Conservation (phyloP, 768 basidiomycete species). For the Multifurca ochricompacta region DNA sequence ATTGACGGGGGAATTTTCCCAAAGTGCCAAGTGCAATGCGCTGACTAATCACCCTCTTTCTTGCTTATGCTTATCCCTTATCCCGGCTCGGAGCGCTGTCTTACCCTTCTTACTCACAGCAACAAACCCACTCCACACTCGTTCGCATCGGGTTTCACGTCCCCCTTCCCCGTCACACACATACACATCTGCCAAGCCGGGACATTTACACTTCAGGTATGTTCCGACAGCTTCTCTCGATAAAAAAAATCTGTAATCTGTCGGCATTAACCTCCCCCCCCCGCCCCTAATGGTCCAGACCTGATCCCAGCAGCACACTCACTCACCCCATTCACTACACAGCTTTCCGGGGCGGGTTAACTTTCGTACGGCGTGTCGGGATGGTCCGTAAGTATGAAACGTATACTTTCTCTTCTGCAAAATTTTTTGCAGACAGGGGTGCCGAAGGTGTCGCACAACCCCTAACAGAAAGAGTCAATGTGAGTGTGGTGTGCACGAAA, state of each 20-base stretch:
- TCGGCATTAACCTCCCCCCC: too few relatives aligned
- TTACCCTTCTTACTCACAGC: too few relatives aligned
- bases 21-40: too few relatives aligned
- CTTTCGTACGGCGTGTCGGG: neutral
- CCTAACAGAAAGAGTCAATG: constrained; percentile 72
- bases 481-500: constrained; percentile 32
- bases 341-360: neutral
- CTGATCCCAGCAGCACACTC: neutral
- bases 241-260: neutral
- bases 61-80: too few relatives aligned
- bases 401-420: constrained; percentile 59
- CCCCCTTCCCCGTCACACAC: neutral
- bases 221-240: neutral
- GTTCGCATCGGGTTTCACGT: neutral
- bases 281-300: neutral
- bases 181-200: neutral
- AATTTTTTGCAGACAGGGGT: constrained; percentile 75
- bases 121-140: neutral
- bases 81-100: too few relatives aligned
- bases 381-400: constrained; percentile 24
- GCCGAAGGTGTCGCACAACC: constrained; percentile 63
- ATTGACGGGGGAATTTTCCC: too few relatives aligned
- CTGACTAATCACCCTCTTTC: neutral
- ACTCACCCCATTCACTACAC: neutral
- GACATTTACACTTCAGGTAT: neutral